These are phyloP conservation scores for Skeletonema costatum DNA, from an alignment of 108 stramenopile species.

Conservation along the genomic window DNA sequence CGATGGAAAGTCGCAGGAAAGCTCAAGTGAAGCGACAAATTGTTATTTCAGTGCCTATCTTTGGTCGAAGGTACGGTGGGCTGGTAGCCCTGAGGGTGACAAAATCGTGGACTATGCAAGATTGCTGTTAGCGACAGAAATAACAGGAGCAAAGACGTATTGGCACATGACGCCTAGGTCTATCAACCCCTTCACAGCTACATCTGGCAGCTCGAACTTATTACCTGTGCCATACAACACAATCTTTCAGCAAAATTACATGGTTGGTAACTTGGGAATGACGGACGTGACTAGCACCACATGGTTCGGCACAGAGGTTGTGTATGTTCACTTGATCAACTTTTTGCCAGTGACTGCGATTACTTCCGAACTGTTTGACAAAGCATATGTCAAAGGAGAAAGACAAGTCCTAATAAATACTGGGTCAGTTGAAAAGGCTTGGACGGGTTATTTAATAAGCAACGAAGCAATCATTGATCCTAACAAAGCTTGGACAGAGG, in stretches of 20 bases:
- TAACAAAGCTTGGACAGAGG: constrained; percentile 73
- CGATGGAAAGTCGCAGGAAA: constrained; percentile 96
- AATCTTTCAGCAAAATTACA: constrained; percentile 70
- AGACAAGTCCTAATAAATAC: constrained; percentile 14
- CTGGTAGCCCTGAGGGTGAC: constrained; percentile 45
- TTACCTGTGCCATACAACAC: constrained; percentile 26
- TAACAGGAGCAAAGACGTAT: constrained; percentile 87
- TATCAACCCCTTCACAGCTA: background rate
- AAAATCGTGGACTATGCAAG: constrained; percentile 68
- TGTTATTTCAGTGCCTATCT: constrained; percentile 95
- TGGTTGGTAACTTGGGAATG: constrained; percentile 93
- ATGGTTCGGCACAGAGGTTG: constrained; percentile 78
- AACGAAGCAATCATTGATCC: constrained; percentile 80
- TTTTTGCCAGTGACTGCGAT: constrained; percentile 82
- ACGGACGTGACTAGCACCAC: constrained; percentile 73
- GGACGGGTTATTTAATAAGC: constrained; percentile 73
- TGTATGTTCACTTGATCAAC: constrained; percentile 90
- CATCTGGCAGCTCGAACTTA: background rate
- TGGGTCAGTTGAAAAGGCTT: constrained; percentile 68
- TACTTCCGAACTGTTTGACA: constrained; percentile 65
- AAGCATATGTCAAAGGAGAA: constrained; percentile 63
- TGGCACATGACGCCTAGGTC: constrained; percentile 84
- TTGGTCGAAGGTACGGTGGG: constrained; percentile 80
- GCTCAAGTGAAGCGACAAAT: constrained; percentile 95
- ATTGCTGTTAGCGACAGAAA: constrained; percentile 83